Base-by-base conservation (phyloP, 208 protist genomes). In the Crithidia sp. region DNA sequence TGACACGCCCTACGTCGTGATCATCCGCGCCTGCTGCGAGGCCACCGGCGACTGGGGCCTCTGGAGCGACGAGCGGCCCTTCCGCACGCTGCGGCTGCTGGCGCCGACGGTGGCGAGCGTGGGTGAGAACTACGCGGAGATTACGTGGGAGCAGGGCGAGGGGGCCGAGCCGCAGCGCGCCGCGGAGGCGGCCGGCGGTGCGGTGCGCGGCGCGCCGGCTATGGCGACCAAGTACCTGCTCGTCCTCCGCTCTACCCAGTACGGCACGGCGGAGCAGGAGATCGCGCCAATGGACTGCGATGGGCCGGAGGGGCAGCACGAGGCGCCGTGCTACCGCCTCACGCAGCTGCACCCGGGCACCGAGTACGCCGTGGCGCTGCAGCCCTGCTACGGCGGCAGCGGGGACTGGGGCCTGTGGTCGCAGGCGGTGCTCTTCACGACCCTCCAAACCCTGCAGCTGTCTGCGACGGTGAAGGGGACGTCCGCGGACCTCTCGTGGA, bases 391-490 rank as follows among this genome's bases (percentile, higher is more conserved):
- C 81, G 90, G 86, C 17, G 83, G 88, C 54, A 64, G 71, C n/a
- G 65, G 66, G 2, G 83, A 89, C 55, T 96, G 90, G 90, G 94
- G 94, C 14, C 44, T 93, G 68, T 97, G 90, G 90, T 88, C 91
- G 13, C 85, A 83, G 40, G 74, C 91, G 9, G 75, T 88, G 14
- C 65, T 67, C 52, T 91, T 95, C 82, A 79, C 76, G 28, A 96
- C 94, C 2, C 67, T 96, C 37, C 57, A 71, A 36, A 66, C 88
- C 2, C 67, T 95, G 39, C 41, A 71, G 40, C 58, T 96, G 28
- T 79, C 70, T 16, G 72, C 86, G 17, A 83, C 56, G 2, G 72
- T 58, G 36, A 68, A 79, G 43, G 66, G 84, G 19, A 71, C 92
- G 60, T 16, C 72, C 17, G 71, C 87, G 6, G 81, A 78, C n/a